Evolutionary conservation across 768 basidiomycete species (phyloP), one percentile per base, ranked within the genome.

Genomic region (Panaeolus cyanescens): DNA sequence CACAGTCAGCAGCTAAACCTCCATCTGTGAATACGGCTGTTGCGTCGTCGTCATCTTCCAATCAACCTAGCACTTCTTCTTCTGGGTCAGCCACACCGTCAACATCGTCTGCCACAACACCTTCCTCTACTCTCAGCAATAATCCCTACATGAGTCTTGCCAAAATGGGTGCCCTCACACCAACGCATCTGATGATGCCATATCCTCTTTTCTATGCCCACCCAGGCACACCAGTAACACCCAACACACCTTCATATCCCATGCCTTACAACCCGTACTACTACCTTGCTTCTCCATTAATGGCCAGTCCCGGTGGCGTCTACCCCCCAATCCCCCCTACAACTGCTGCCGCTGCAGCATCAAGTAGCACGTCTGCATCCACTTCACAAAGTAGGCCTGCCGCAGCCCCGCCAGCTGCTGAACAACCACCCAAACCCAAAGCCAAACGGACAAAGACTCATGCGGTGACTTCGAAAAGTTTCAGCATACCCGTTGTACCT

Each of bases 381-480:
- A n/a, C 57, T 60, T 22, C 69, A 50, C 70, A 64, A 34, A 64
- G 59, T 30, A 65, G 55, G 19, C 39, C 64, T 25, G 71, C 61
- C 62, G 72, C 68, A 17, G 54, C 55, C 19, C 69, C 73, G 25
- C 70, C 65, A 37, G 61, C 70, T 13, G 75, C 77, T 36, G 72
- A 63, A n/a, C 83, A 70, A 65, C 80, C 85, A 8, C 78, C 80
- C 1, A 50, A 50, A 31, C 80, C 83, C 8, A 93, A 91, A 65
- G 88, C 90, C 1, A 94, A 93, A 63, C 81, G 91, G 5, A 75
- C 92, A 22, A 93, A 92, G 71, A 86, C 91, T 40, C 91, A 93
- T 68, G 90, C 89, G 1, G 89, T 95, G 32, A 89, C 88, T 3
- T 87, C 87, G 65, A 90, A 88, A 74, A 89, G 81, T 70, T 88